phyloP scores from a whole-genome alignment of 2,329 filamentous ascomycete genomes.

The Blastomyces silverae region DNA sequence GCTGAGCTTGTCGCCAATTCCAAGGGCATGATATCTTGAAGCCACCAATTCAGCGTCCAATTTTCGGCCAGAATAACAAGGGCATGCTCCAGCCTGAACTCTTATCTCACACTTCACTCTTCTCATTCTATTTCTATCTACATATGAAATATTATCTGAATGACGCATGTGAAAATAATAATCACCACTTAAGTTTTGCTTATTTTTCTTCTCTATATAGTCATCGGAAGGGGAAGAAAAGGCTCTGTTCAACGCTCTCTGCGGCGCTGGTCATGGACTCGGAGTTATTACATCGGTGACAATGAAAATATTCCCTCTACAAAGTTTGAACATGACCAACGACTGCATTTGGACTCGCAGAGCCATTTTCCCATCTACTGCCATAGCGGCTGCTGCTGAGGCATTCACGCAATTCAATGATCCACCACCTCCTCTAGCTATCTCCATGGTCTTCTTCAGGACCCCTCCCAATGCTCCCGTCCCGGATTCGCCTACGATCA shows the following conservation, averaged over 20 bases:
- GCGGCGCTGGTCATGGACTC: background rate
- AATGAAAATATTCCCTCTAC: background rate
- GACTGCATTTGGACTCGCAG: background rate
- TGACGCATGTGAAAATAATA: too few relatives aligned
- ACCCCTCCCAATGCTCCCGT: background rate
- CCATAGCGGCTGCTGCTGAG: background rate
- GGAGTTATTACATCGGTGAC: background rate
- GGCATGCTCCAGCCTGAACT: too few relatives aligned
- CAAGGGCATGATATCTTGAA: too few relatives aligned
- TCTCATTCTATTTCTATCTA: too few relatives aligned
- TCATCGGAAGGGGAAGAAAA: background rate
- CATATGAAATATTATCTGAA: too few relatives aligned
- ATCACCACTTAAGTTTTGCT: too few relatives aligned
- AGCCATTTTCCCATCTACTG: background rate
- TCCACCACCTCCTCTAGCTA: background rate
- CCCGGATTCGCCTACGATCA: background rate
- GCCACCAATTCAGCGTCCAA: too few relatives aligned
- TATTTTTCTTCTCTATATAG: too few relatives aligned
- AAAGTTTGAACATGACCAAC: background rate
- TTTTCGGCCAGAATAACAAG: too few relatives aligned
- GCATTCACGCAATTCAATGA: background rate
- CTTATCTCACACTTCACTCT: too few relatives aligned
- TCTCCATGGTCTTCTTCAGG: background rate
- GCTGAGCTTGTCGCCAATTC: too few relatives aligned
- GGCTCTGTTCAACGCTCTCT: background rate